Conservation (phyloP, 495 filamentous ascomycete species). For the Penicillium chermesinum region DNA sequence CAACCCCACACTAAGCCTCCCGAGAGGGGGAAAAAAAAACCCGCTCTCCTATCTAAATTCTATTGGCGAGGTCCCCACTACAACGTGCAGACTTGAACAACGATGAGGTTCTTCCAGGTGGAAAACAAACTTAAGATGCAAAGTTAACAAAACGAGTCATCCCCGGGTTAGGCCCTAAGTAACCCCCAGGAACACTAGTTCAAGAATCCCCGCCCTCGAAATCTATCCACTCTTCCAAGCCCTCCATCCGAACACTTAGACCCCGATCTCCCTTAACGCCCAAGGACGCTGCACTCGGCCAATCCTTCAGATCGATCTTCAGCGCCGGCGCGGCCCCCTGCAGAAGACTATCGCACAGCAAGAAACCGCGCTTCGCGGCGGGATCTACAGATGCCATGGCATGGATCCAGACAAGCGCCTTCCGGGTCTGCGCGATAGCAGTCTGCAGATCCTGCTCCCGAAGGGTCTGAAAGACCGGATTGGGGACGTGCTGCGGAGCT, state of each 20-base stretch:
- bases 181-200: no score
- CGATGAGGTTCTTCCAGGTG: no score
- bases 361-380: constrained; percentile 45
- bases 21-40: no score
- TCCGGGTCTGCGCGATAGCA: constrained; percentile 40
- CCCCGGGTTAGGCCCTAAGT: no score
- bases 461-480: neutral
- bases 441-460: constrained; percentile 14
- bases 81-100: no score
- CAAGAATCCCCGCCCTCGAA: constrained; percentile 10
- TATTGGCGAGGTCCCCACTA: no score
- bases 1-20: no score
- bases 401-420: constrained; percentile 46
- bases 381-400: constrained; percentile 39
- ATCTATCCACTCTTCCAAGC: constrained; percentile 18
- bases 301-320: constrained; percentile 25
- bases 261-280: neutral
- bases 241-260: constrained; percentile 5
- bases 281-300: constrained; percentile 18
- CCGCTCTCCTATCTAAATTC: no score
- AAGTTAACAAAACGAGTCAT: no score
- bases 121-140: no score
- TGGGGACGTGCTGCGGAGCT: neutral
- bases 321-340: constrained; percentile 24
- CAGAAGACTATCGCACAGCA: constrained; percentile 31